Evolutionary conservation across 768 basidiomycete genomes (phyloP).

Genomic region (Gyrodon lividus): DNA sequence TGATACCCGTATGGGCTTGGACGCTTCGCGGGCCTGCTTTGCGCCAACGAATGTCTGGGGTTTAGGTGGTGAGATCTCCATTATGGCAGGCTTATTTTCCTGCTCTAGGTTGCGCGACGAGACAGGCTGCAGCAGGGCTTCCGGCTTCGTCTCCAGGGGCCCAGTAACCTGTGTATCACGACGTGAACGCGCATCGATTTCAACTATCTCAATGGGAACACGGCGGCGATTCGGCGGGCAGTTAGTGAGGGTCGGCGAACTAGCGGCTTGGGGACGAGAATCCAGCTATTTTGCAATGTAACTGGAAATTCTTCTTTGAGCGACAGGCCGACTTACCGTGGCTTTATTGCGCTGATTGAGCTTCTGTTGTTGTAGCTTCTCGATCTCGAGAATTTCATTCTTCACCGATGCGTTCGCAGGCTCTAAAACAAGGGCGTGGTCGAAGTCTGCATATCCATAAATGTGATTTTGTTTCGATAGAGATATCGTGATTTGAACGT

Average conservation of each 20-base stretch:
- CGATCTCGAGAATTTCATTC: slow-evolving; percentile 58
- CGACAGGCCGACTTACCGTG: slow-evolving; percentile 10
- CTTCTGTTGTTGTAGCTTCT: slow-evolving; percentile 31
- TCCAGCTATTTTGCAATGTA: not conserved
- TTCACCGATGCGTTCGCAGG: slow-evolving; percentile 62
- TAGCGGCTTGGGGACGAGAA: slow-evolving; percentile 13
- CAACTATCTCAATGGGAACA: slow-evolving; percentile 63
- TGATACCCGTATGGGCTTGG: slow-evolving; percentile 47
- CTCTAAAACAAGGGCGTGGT: slow-evolving; percentile 56
- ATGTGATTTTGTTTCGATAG: slow-evolving; percentile 1
- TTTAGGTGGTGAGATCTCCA: slow-evolving; percentile 11
- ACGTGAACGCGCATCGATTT: slow-evolving; percentile 25
- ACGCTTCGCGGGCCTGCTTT: slow-evolving; percentile 52
- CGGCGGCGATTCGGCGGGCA: slow-evolving; percentile 47
- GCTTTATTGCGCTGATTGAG: slow-evolving; percentile 37
- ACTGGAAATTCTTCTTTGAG: not conserved
- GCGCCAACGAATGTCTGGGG: slow-evolving; percentile 54
- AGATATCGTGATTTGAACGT: not conserved
- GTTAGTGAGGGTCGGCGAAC: not conserved
- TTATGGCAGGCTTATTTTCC: slow-evolving; percentile 14
- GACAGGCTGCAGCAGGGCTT: slow-evolving; percentile 37
- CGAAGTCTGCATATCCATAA: slow-evolving; percentile 50
- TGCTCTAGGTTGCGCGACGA: slow-evolving; percentile 35
- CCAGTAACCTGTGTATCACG: not conserved
- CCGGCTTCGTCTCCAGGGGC: slow-evolving; percentile 7